Percentiles rank a stretch among this genome's conserved stretches.
Evolutionary conservation across 768 basidiomycete species (phyloP).

Genomic region (Fistulinella prunicolor): DNA sequence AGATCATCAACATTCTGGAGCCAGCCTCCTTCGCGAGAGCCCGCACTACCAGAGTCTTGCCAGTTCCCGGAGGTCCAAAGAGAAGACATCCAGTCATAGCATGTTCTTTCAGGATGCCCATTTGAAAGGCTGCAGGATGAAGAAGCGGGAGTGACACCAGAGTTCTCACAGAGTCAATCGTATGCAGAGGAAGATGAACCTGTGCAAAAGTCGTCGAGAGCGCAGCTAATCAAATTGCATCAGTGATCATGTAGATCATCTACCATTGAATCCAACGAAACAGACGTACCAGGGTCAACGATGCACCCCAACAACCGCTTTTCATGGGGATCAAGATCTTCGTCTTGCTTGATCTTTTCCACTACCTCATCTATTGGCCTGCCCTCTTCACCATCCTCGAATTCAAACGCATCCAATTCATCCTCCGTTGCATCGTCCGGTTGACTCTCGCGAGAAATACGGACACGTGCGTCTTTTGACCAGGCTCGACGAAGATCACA

Average conservation of each 20-base stretch:
- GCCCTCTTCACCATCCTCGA: slow-evolving; percentile 31
- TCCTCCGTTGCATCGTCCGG: slow-evolving; percentile 35
- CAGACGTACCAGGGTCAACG: slow-evolving; percentile 70
- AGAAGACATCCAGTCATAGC: slow-evolving; percentile 88
- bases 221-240: slow-evolving; percentile 41
- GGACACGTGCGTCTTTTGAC: slow-evolving; percentile 49
- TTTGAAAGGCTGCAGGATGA: slow-evolving; percentile 82
- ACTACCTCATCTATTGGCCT: slow-evolving; percentile 61
- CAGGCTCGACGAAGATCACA: slow-evolving; percentile 55
- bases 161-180: slow-evolving; percentile 89
- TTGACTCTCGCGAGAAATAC: slow-evolving; percentile 35
- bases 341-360: slow-evolving; percentile 71
- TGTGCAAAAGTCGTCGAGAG: slow-evolving; percentile 84
- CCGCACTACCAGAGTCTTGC: slow-evolving; percentile 86
- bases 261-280: too few relatives aligned
- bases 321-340: slow-evolving; percentile 78
- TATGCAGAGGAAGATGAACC: slow-evolving; percentile 84
- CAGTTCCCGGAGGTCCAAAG: slow-evolving; percentile 92
- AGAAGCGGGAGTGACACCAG: slow-evolving; percentile 87
- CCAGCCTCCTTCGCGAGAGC: slow-evolving; percentile 93
- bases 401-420: slow-evolving; percentile 27
- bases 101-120: slow-evolving; percentile 88
- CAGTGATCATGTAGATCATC: not conserved
- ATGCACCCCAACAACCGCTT: slow-evolving; percentile 79
- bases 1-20: slow-evolving; percentile 86